Conservation (phyloP, 1,284 basidiomycete genomes). For the Malassezia sympodialis region DNA sequence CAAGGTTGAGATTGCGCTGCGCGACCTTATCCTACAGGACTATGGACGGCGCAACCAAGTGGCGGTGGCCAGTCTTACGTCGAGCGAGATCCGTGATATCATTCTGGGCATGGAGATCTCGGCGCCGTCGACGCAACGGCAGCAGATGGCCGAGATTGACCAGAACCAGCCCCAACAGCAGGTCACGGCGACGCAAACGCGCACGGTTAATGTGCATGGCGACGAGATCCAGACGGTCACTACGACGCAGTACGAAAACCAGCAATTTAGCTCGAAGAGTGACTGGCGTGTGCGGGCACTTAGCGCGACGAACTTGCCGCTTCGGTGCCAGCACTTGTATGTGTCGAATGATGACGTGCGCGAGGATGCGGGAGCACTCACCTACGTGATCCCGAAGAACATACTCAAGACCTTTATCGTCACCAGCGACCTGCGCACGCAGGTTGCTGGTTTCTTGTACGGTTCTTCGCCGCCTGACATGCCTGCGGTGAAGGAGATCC, state of each 20-base stretch:
- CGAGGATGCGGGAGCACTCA: conserved; percentile 85
- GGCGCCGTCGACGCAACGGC: conserved; percentile 70
- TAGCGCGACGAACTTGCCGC: conserved; percentile 84
- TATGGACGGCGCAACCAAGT: conserved; percentile 99
- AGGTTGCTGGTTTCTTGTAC: conserved; percentile 88
- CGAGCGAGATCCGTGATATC: conserved; percentile 67
- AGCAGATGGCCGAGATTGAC: conserved; percentile 98
- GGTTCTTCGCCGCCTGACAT: conserved; percentile 88
- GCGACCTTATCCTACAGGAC: conserved; percentile 58
- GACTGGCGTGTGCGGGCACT: conserved; percentile 98
- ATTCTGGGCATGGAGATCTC: conserved; percentile 70
- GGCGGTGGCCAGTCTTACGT: conserved; percentile 92
- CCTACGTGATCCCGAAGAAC: conserved; percentile 96
- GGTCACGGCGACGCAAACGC: conserved; percentile 90
- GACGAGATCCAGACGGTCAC: conserved; percentile 93
- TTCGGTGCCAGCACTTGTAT: conserved; percentile 94
- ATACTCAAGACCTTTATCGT: conserved; percentile 87
- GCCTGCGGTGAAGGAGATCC: conserved; percentile 96
- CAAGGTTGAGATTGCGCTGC: conserved; percentile 92
- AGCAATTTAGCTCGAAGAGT: conserved; percentile 94
- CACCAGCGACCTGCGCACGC: conserved; percentile 85
- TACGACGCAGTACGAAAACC: conserved; percentile 94
- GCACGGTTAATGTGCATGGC: conserved; percentile 94
- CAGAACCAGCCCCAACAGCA: conserved; percentile 80
- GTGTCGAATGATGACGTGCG: conserved; percentile 98